phyloP scores from a whole-genome alignment of 352 stramenopile genomes.

The Plasmopara halstedii region DNA sequence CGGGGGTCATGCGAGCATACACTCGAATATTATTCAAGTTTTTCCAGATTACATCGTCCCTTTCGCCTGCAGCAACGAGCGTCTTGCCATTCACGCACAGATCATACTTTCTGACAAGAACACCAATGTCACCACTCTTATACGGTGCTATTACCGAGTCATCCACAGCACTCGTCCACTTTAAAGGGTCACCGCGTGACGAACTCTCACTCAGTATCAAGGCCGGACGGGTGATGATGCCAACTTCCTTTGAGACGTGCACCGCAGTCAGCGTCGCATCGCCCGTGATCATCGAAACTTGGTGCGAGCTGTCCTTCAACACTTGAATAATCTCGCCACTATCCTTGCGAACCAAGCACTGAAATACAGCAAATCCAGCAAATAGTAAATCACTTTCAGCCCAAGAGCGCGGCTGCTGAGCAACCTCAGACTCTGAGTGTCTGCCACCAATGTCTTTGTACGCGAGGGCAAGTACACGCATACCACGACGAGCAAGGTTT shows the following conservation, averaged over 20 bases:
- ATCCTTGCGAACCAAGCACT: conserved; percentile 94
- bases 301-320: conserved; percentile 87
- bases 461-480: conserved; percentile 93
- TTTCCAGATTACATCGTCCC: conserved; percentile 81
- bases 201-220: conserved; percentile 60
- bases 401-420: conserved; percentile 69
- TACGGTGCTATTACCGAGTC: conserved; percentile 63
- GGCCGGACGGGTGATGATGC: conserved; percentile 82
- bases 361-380: conserved; percentile 90
- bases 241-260: conserved; percentile 94
- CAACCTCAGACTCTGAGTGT: conserved; percentile 64
- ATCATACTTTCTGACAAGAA: conserved; percentile 74
- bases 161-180: conserved; percentile 81
- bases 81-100: conserved; percentile 81
- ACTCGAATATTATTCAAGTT: conserved; percentile 81
- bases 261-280: conserved; percentile 96
- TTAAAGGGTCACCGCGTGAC: conserved; percentile 26
- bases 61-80: conserved; percentile 56
- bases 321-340: conserved; percentile 91
- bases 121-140: conserved; percentile 46
- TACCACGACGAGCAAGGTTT: conserved; percentile 70
- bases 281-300: conserved; percentile 98
- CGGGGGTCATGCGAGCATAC: conserved; percentile 95
- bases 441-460: conserved; percentile 88
- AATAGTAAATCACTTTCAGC: conserved; percentile 94